Evolutionary conservation across 352 stramenopile genomes (phyloP), one percentile per base, ranked within the genome.

Genomic region (Phytophthora nicotianae): DNA sequence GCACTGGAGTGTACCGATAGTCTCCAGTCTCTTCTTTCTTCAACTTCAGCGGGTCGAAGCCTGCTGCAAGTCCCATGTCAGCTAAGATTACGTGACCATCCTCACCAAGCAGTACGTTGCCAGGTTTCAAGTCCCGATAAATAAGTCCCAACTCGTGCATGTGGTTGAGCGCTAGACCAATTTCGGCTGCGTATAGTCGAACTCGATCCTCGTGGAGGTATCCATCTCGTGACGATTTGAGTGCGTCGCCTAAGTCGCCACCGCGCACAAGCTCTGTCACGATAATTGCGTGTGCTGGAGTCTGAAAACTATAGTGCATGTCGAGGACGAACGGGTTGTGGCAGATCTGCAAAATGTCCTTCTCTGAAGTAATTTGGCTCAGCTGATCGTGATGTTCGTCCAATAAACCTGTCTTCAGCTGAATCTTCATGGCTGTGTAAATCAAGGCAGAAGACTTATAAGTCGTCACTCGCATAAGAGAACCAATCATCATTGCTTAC

Each of bases 301-400:
- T 97, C 58, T 97, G 86, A 58, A 97, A 95, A 43, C 85, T 93
- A 71, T 97, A 97, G 61, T 97, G 81, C 81, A 97, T 95, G 53
- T 96, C 84, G 7, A 96, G 65, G 27, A 97, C 83, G 58, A 95
- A 96, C 35, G 89, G 88, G 58, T 97, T 91, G 64, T 96, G 80
- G 52, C 86, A 96, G 33, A 90, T 79, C 58, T 92, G 86, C 35
- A 96, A 70, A 61, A 95, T 90, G 54, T 91, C 84, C 61, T 96
- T 96, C 64, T 96, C 91, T 6, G 89, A 93, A 17, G 89, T 92
- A 55, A 95, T 94, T 62, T 95, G 85, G 49, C 77, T 85, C 57
- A 93, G 68, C 56, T 91, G 86, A 41, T 93, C 80, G 62, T 89
- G 86, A 54, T 93, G 89, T 47, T 90, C 86, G 54, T 97, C 88